phyloP scores from a whole-genome alignment of 805 yeast genomes.

The Wickerhamiella galacta region DNA sequence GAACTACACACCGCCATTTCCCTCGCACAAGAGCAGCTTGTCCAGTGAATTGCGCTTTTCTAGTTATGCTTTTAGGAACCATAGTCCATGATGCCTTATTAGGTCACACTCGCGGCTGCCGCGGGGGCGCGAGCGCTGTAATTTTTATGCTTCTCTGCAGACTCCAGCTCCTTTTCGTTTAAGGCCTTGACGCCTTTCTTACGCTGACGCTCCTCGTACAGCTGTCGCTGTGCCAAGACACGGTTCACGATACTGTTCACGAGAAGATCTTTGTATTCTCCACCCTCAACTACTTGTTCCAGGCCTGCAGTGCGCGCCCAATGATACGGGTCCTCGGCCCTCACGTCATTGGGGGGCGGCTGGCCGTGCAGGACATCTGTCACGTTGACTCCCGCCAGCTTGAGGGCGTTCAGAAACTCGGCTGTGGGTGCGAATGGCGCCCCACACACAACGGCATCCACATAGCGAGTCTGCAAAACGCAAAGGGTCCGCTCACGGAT shows the following conservation, averaged over 20 bases:
- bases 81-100: slow-evolving; percentile 3
- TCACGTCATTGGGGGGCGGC: slow-evolving; percentile 33
- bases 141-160: slow-evolving; percentile 1
- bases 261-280: slow-evolving; percentile 47
- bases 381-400: slow-evolving; percentile 22
- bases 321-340: slow-evolving; percentile 26
- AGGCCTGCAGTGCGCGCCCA: slow-evolving; percentile 23
- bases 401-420: slow-evolving; percentile 24
- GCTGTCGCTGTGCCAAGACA: slow-evolving; percentile 47
- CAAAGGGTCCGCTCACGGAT: slow-evolving; percentile 71
- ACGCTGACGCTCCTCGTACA: slow-evolving; percentile 73
- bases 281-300: slow-evolving; percentile 31
- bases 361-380: slow-evolving; percentile 38
- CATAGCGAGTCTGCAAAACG: slow-evolving; percentile 72
- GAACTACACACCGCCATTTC: too few relatives aligned
- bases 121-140: slow-evolving; percentile 14
- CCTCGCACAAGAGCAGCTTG: too few relatives aligned
- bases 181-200: slow-evolving; percentile 72
- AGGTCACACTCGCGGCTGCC: slow-evolving; percentile 5
- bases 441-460: slow-evolving; percentile 60
- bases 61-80: too few relatives aligned
- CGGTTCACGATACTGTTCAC: slow-evolving; percentile 59
- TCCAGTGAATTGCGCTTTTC: too few relatives aligned
- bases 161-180: slow-evolving; percentile 22
- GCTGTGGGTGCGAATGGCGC: slow-evolving; percentile 31